Base-by-base conservation (phyloP, 495 filamentous ascomycete species). In the Penicillium maclennaniae region DNA sequence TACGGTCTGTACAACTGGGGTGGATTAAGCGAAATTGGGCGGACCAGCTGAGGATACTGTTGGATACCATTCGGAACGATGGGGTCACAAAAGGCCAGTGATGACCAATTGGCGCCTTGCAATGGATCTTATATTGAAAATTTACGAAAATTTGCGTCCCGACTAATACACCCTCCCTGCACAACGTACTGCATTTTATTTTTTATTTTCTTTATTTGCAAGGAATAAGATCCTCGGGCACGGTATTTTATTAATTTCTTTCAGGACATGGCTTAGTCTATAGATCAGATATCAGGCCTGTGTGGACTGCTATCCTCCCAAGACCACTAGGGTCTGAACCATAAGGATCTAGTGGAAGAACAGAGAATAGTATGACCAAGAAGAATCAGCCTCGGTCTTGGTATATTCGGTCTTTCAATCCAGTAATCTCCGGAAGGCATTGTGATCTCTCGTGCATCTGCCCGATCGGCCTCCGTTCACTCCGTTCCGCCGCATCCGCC, bases 21-120 rank as follows among this genome's bases (percentile, higher is more conserved):
- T 58, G 60, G 59, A 27, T 55, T 63, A 69, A 69, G 62, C 65
- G 68, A 72, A 71, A 73, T 73, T 72, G 55, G 59, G 45, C 53
- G 65, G 45, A 61, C 7, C 63, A 65, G 62, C 59, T 54, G 45
- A 31, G n/a, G 47, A 49, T 61, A 55, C 57, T 36, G 53, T 73
- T 73, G 69, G 69, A 49, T 57, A 38, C 55, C 51, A 47, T 8
- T 20, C 42, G 49, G 45, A 53, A 50, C 54, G 47, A 51, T 60
- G 59, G 67, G 64, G 55, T 45, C 20, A 40, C 10, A 3, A 26
- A 47, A 39, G 38, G 26, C n/a, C 7, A 34, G 43, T 23, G 26
- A 36, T 49, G 51, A 41, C 60, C 60, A 63, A 61, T 58, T 47
- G 50, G 53, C 19, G 26, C 27, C 7, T 27, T 43, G 34, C 31